Base-by-base conservation (phyloP, 1,139 yeast genomes). In the Hemisphaericaspora subhashii region DNA sequence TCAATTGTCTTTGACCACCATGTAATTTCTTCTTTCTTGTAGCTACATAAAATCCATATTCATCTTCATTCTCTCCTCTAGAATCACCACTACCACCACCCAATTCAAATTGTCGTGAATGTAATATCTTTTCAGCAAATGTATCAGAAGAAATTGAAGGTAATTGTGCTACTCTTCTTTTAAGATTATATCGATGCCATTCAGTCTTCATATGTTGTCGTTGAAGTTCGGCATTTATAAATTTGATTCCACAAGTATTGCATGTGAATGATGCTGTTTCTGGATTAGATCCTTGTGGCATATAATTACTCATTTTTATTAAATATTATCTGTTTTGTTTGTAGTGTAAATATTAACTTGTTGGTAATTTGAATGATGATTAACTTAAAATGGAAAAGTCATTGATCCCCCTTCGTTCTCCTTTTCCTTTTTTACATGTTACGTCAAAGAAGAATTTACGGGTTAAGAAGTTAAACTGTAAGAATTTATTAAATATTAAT, bases 141-240 rank as follows among this genome's bases (percentile, higher is more conserved):
- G 82, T 71, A 42, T 86, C 89, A 1, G 96, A 83, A 15, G 83
- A 68, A 35, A 92, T 83, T 3, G 96, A 83, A 2, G 90, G 83
- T 47, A 92, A 67, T 35, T 79, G 78, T 3, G 96, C 96, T 28
- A 92, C 96, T 54, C 96, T 74, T 62, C 98, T 77, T 63, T 92
- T 92, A 57, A 92, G 74, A 57, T 92, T 90, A 60, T 87, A 92
- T 48, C 95, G 74, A 56, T 89, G 97, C 97, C 97, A 90, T 46
- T 90, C 97, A 1, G 96, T 83, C 58, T 87, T 88, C 98, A 92
- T 92, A 56, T 92, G 98, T 41, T 75, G 72, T 52, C 98, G 74
- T 66, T 92, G 98, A 46, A 80, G 74, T 41, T 83, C 89, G 5
- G 95, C 83, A 13, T 83, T 72, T 13, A 83, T 79, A 55, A 92